These are phyloP conservation scores for Podospora appendiculata DNA, from an alignment of 495 filamentous ascomycete genomes.

Conservation along the genomic window DNA sequence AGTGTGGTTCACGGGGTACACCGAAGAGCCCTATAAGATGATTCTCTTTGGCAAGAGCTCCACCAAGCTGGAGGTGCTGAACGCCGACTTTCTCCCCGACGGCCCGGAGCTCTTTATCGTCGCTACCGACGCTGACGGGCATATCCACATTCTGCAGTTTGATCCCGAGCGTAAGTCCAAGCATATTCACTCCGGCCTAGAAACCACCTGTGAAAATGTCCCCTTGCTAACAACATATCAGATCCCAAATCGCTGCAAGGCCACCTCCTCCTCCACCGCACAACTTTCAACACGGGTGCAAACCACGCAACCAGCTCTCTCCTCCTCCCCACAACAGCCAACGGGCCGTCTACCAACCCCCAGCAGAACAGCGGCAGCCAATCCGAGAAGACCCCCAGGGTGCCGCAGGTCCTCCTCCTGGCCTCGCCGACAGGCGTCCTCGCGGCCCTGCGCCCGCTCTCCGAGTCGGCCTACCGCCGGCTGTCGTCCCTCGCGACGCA, in stretches of 20 bases:
- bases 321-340: conserved; percentile 54
- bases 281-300: conserved; percentile 74
- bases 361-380: conserved; percentile 8
- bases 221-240: conserved; percentile 14
- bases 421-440: conserved; percentile 67
- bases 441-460: conserved; percentile 66
- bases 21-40: conserved; percentile 93
- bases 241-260: conserved; percentile 92
- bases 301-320: conserved; percentile 66
- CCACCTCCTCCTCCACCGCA: conserved; percentile 74
- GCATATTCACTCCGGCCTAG: not conserved
- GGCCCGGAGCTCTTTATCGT: conserved; percentile 76
- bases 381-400: not conserved
- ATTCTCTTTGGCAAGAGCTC: conserved; percentile 82
- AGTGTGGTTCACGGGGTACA: conserved; percentile 90
- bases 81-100: conserved; percentile 83
- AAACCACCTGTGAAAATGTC: too few relatives aligned
- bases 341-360: conserved; percentile 19
- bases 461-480: conserved; percentile 75
- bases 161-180: conserved; percentile 68
- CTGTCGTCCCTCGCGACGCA: conserved; percentile 76
- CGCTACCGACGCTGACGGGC: conserved; percentile 75
- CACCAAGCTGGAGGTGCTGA: conserved; percentile 65
- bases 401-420: conserved; percentile 54
- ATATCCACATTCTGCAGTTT: conserved; percentile 83